A percentile compares a stretch with the other conserved stretches of the same genome.
phyloP scores from a whole-genome alignment of 345 rosid species.

The Sisymbrium irio region DNA sequence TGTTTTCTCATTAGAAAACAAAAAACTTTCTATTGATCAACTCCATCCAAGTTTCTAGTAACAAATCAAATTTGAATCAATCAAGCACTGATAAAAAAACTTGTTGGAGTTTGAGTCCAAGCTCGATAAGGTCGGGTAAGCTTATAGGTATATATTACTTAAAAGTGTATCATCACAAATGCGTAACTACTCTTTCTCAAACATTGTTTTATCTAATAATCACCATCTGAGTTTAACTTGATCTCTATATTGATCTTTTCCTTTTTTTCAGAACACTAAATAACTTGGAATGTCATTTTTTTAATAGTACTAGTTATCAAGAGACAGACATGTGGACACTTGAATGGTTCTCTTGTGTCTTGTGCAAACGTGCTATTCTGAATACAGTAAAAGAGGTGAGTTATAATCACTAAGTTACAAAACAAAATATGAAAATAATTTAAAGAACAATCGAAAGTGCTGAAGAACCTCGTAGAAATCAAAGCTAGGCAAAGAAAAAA shows the following conservation, averaged over 20 bases:
- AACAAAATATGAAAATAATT: background rate
- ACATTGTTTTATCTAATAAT: background rate
- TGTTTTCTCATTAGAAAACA: no score
- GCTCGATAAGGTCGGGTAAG: background rate
- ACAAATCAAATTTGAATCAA: background rate
- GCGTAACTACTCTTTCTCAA: background rate
- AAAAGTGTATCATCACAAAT: background rate
- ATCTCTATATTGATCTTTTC: background rate
- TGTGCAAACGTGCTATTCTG: slow-evolving; percentile 15
- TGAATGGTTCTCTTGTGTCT: background rate
- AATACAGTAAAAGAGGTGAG: background rate
- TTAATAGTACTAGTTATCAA: background rate
- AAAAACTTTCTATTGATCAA: no score
- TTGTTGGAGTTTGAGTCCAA: background rate
- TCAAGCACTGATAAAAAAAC: background rate
- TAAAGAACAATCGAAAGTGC: background rate
- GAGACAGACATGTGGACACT: background rate
- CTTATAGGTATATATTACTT: background rate
- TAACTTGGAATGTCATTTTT: background rate
- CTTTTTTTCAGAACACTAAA: background rate
- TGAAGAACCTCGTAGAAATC: background rate
- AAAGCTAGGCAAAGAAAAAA: background rate
- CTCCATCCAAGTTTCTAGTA: background rate
- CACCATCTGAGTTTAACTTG: background rate
- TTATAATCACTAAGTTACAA: background rate